Base-by-base conservation (phyloP, 1,139 yeast species). In the Ogataea hybrid region DNA sequence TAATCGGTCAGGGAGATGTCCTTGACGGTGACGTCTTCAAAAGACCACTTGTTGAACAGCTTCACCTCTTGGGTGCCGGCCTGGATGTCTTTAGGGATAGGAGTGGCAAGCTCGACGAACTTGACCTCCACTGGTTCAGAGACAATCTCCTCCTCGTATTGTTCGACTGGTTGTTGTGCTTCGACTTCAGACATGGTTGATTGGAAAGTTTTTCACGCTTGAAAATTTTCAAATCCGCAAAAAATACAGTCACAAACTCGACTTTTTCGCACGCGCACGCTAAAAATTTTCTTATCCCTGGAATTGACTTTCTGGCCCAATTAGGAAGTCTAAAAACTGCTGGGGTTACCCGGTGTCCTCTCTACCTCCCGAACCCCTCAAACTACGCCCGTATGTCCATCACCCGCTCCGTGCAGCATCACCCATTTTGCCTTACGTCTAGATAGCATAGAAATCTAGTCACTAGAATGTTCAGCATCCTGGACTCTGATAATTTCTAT, bases 41-140 rank as follows among this genome's bases (percentile, higher is more conserved):
- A 92, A 61, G 96, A 83, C 98, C 98, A 92, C 77, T 90, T 92
- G 96, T 92, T 92, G 94, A 92, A 92, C 69, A 92, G 84, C 78
- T 89, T 92, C 74, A 94, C 84, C 78, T 88, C 95, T 68, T 81
- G 84, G 70, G 90, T 90, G 73, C 96, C 97, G 71, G 84, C 88
- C 77, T 88, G 95, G 66, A 94, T 88, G 47, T 88, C 97, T 72
- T 86, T 88, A 75, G 98, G 97, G 71, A 92, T 89, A 66, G 90
- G 77, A 62, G 97, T 90, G 63, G 95, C 94, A 73, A 85, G 81
- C 69, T 81, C 88, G 67, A 84, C 89, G 63, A 82, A 78, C 70
- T 81, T 78, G 70, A 82, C 79, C 66, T 75, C 79, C 57, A 69
- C 73, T 59, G 74, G 76, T 75, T 83, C 89, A 64, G 75, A 77